Percentiles rank a stretch among this genome's conserved stretches.
Conservation (phyloP, 306 rosid species). For the Sesbania bispinosa region DNA sequence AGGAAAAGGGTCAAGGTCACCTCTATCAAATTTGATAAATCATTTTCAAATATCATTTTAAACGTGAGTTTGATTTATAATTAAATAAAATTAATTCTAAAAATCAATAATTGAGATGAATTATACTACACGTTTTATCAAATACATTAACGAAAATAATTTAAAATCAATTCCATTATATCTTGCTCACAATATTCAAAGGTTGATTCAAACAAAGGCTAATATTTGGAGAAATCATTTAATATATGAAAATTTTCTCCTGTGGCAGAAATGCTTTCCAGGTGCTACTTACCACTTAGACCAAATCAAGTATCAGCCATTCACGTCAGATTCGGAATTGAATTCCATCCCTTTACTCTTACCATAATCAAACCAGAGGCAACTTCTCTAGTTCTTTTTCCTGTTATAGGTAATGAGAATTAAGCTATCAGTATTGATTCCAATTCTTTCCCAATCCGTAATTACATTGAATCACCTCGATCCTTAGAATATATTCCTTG, state of each 20-base stretch:
- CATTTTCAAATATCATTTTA: too few relatives aligned
- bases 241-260: neutral
- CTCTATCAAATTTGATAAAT: too few relatives aligned
- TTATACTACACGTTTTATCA: too few relatives aligned
- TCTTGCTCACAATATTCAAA: too few relatives aligned
- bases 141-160: too few relatives aligned
- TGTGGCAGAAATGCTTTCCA: neutral
- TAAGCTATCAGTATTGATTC: neutral
- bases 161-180: too few relatives aligned
- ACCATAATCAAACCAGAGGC: too few relatives aligned
- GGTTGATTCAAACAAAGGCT: too few relatives aligned
- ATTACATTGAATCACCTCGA: neutral
- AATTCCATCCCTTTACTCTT: conserved; percentile 25
- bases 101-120: too few relatives aligned
- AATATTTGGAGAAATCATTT: neutral
- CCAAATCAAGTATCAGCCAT: conserved; percentile 9
- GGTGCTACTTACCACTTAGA: conserved; percentile 4
- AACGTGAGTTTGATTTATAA: too few relatives aligned
- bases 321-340: conserved; percentile 25
- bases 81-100: too few relatives aligned
- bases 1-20: too few relatives aligned
- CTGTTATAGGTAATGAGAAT: neutral
- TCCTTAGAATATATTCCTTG: neutral
- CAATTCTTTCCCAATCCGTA: neutral
- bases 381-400: neutral